phyloP scores from a whole-genome alignment of 2,329 filamentous ascomycete genomes.

The Grosmannia penicillata region DNA sequence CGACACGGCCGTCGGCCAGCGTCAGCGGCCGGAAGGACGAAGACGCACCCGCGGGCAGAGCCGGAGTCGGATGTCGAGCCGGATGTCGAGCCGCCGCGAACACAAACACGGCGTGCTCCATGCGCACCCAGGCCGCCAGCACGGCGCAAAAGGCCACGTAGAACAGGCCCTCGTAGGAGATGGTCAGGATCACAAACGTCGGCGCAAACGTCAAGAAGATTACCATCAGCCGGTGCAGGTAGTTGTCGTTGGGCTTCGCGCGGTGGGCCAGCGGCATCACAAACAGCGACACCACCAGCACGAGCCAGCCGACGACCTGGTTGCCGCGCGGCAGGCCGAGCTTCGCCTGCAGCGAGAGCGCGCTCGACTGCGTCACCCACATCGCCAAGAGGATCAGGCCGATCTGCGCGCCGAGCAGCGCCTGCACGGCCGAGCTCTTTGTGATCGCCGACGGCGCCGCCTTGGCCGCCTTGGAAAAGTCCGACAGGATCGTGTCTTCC shows the following conservation, averaged over 20 bases:
- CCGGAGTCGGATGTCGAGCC: background rate
- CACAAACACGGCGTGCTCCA: slow-evolving; percentile 64
- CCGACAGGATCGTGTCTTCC: slow-evolving; percentile 46
- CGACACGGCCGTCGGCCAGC: slow-evolving; percentile 73
- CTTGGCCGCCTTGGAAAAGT: slow-evolving; percentile 22
- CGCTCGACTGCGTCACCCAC: slow-evolving; percentile 74
- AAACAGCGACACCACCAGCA: slow-evolving; percentile 53
- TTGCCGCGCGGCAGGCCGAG: slow-evolving; percentile 75
- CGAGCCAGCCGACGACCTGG: slow-evolving; percentile 71
- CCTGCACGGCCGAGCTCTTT: slow-evolving; percentile 34
- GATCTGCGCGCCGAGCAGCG: slow-evolving; percentile 54
- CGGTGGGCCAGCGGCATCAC: slow-evolving; percentile 69
- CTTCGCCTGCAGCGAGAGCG: slow-evolving; percentile 72
- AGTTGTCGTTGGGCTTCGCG: slow-evolving; percentile 67
- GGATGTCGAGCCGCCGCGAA: slow-evolving; percentile 15
- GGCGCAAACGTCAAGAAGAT: slow-evolving; percentile 89
- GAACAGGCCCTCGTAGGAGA: slow-evolving; percentile 94
- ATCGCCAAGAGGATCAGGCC: slow-evolving; percentile 71
- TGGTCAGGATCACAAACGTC: slow-evolving; percentile 87
- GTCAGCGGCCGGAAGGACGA: slow-evolving; percentile 47
- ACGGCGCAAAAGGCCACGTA: slow-evolving; percentile 79
- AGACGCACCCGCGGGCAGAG: background rate
- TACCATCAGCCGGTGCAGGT: slow-evolving; percentile 75
- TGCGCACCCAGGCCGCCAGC: slow-evolving; percentile 76
- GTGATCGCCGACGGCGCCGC: slow-evolving; percentile 7